These are phyloP conservation scores for Colletotrichum liriopes DNA, from an alignment of 2,329 filamentous ascomycete genomes.

Conservation along the genomic window DNA sequence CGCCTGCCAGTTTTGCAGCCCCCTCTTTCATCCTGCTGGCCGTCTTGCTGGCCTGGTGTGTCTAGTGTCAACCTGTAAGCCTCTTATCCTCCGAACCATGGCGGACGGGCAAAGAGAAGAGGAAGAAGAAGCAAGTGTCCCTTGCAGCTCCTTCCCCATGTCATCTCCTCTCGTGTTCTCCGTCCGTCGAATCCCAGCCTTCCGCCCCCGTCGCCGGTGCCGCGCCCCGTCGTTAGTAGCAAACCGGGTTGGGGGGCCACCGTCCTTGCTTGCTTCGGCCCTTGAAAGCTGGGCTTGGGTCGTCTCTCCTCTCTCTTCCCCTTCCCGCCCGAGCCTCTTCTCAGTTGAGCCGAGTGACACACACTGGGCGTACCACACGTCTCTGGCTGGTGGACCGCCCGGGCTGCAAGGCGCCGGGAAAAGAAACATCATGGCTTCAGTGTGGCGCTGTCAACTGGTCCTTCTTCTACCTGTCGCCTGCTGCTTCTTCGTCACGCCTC, in stretches of 20 bases:
- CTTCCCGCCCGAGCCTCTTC: constrained; percentile 12
- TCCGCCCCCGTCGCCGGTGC: constrained; percentile 12
- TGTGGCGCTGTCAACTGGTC: constrained; percentile 37
- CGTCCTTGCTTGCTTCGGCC: constrained; percentile 15
- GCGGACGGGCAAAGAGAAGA: constrained; percentile 1
- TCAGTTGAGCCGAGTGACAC: constrained; percentile 13
- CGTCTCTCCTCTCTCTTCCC: neutral
- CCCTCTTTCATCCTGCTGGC: neutral
- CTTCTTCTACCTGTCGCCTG: neutral
- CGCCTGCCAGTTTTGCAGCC: constrained; percentile 9
- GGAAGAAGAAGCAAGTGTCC: constrained; percentile 2
- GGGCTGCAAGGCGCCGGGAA: constrained; percentile 35
- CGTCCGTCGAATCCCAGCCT: neutral
- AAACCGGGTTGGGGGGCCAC: neutral
- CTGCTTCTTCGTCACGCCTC: constrained; percentile 5
- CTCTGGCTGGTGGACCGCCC: constrained; percentile 11
- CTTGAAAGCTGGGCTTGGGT: neutral
- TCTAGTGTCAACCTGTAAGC: neutral
- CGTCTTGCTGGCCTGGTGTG: neutral
- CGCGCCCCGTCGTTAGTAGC: constrained; percentile 1
- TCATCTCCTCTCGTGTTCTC: neutral
- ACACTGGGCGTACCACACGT: constrained; percentile 17
- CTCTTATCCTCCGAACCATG: neutral
- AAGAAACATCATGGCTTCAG: constrained; percentile 31
- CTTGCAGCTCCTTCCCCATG: constrained; percentile 3